phyloP scores from a whole-genome alignment of 2,329 filamentous ascomycete species.

The Shiraia bambusicola region DNA sequence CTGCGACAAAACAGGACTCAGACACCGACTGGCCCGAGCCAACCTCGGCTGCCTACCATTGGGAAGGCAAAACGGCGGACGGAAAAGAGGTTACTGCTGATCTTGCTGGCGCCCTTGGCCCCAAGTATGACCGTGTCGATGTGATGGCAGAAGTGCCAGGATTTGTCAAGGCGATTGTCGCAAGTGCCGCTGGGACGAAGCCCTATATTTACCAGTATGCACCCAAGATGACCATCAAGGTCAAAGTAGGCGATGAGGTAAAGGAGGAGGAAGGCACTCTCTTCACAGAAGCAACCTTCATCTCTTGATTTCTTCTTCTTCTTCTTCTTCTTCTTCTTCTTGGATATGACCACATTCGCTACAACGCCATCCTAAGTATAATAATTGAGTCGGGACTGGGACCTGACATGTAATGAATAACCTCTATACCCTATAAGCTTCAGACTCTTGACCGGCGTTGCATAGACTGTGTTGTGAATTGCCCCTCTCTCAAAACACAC shows the following conservation, averaged over 20 bases:
- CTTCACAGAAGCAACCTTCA: constrained; percentile 95
- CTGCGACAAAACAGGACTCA: constrained; percentile 67
- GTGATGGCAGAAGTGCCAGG: constrained; percentile 95
- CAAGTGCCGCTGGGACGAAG: constrained; percentile 83
- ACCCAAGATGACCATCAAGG: constrained; percentile 72
- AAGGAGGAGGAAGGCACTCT: constrained; percentile 74
- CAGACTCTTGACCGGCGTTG: neutral
- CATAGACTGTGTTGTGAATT: neutral
- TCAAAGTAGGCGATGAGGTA: constrained; percentile 82
- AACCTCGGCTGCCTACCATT: constrained; percentile 70
- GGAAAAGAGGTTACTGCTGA: constrained; percentile 70
- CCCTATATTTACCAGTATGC: constrained; percentile 97
- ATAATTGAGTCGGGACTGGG: constrained; percentile 35
- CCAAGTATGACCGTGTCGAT: constrained; percentile 79
- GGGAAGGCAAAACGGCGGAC: constrained; percentile 76
- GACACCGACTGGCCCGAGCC: constrained; percentile 91
- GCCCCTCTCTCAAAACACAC: neutral
- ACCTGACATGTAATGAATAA: constrained; percentile 39
- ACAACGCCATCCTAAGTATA: constrained; percentile 35
- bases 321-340: constrained; percentile 6
- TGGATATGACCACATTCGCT: constrained; percentile 19
- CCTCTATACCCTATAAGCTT: constrained; percentile 5
- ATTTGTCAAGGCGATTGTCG: constrained; percentile 93
- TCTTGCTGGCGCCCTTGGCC: constrained; percentile 68
- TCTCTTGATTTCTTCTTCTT: constrained; percentile 58